Conservation (phyloP, 208 protist genomes). For the Wallacemonas collosoma region DNA sequence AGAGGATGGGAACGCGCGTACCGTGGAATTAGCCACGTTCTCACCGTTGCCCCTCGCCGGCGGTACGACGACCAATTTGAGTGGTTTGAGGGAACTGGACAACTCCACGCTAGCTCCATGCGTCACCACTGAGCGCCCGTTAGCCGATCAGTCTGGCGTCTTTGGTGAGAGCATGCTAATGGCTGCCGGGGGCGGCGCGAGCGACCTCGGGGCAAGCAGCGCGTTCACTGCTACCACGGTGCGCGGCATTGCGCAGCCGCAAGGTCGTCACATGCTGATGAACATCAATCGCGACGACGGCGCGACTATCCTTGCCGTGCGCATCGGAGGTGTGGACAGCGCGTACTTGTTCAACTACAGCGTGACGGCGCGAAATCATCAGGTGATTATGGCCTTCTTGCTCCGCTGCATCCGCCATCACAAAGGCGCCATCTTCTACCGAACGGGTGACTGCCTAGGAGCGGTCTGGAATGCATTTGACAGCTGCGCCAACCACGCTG, state of each 20-base stretch:
- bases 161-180: constrained; percentile 13
- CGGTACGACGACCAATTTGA: background rate
- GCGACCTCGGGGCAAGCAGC: constrained; percentile 4
- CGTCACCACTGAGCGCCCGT: background rate
- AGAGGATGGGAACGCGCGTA: background rate
- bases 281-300: constrained; percentile 50
- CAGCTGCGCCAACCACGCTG: constrained; percentile 68
- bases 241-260: constrained; percentile 4
- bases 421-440: constrained; percentile 73
- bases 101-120: background rate
- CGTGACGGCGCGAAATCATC: constrained; percentile 64
- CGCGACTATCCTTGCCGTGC: constrained; percentile 67
- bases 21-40: background rate
- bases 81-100: background rate
- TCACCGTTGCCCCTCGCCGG: constrained; percentile 1
- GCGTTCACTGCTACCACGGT: constrained; percentile 3
- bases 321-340: constrained; percentile 56
- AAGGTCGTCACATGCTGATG: constrained; percentile 36
- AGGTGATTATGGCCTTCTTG: constrained; percentile 75
- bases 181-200: background rate
- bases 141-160: constrained; percentile 4
- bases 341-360: constrained; percentile 74
- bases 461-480: constrained; percentile 89
- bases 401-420: constrained; percentile 68
- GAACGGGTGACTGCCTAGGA: constrained; percentile 69